Base-by-base conservation (phyloP, 2,329 filamentous ascomycete genomes). In the Epichloe sibirici region DNA sequence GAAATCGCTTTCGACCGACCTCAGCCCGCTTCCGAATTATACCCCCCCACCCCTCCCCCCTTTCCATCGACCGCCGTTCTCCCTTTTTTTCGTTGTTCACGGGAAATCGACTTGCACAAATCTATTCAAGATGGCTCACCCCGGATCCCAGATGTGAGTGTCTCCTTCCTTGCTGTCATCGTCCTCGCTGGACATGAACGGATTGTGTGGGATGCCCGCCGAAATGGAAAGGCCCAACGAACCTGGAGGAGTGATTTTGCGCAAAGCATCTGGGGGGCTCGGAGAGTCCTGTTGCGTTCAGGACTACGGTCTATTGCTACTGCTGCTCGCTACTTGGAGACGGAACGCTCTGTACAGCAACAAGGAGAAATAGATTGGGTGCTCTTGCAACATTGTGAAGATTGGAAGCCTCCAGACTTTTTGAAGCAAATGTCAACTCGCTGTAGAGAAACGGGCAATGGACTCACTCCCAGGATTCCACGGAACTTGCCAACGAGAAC, bases 61-160 rank as follows among this genome's bases (percentile, higher is more conserved):
- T 21, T 52, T 56, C 48, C 48, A 45, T 53, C 56, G 53, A 55
- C 56, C 60, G 53, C 59, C 59, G 57, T 62, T 60, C 64, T 63
- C 61, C 63, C 63, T 50, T 65, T 66, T 66, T 17, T 64, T 62
- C 66, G 40, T 62, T 56, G 59, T 60, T 58, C 57, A 60, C 8
- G 21, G 34, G 31, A 35, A 49, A 48, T 53, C 48, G 49, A 58
- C 46, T 52, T 44, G 25, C 51, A 38, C 38, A 17, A 53, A 39
- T 62, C 62, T 57, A 67, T 69, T 70, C 75, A 81, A 72, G 62
- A 81, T 81, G 78, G 76, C 78, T 73, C 71, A 74, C 68, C 74
- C 77, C 62, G 78, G 78, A 69, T 70, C 76, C 68, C 78, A 81
- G 70, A 81, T 82, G 78, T 82, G 71, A 78, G 78, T 74, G 25